Evolutionary conservation across 495 filamentous ascomycete genomes (phyloP).

Genomic region (Pyronema omphalodes): DNA sequence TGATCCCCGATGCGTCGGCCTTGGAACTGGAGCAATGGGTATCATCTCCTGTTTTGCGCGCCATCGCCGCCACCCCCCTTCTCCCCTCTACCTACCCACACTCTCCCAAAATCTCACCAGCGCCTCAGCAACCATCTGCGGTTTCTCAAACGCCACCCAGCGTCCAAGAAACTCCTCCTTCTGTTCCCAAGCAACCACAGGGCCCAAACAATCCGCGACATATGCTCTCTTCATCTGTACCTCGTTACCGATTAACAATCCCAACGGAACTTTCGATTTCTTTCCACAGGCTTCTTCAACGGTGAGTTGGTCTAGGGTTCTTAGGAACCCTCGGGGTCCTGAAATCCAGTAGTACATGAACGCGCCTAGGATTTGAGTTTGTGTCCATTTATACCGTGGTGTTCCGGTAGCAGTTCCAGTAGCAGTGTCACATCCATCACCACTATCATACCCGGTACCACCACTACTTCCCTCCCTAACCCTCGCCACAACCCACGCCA

Average conservation of each 20-base stretch:
- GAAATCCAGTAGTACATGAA: constrained; percentile 5
- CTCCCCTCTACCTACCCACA: background rate
- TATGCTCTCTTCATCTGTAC: background rate
- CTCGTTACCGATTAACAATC: background rate
- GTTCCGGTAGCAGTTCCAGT: background rate
- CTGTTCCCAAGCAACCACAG: background rate
- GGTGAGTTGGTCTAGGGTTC: background rate
- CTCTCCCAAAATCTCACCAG: background rate
- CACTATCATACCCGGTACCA: no score
- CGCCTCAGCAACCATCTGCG: background rate
- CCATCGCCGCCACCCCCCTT: no score
- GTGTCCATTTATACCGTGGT: background rate
- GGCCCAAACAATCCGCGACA: background rate
- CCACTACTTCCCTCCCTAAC: background rate
- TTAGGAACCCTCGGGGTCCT: background rate
- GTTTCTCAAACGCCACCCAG: background rate
- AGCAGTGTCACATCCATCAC: background rate
- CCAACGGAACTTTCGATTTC: background rate
- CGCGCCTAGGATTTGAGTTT: background rate
- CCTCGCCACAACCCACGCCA: background rate
- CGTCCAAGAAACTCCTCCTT: background rate
- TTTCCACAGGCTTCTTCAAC: background rate
- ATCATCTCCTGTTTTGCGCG: no score
- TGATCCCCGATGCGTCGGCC: no score
- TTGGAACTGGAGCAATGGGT: no score